Conservation (phyloP, 2,329 filamentous ascomycete species). For the Colletotrichum shisoi region DNA sequence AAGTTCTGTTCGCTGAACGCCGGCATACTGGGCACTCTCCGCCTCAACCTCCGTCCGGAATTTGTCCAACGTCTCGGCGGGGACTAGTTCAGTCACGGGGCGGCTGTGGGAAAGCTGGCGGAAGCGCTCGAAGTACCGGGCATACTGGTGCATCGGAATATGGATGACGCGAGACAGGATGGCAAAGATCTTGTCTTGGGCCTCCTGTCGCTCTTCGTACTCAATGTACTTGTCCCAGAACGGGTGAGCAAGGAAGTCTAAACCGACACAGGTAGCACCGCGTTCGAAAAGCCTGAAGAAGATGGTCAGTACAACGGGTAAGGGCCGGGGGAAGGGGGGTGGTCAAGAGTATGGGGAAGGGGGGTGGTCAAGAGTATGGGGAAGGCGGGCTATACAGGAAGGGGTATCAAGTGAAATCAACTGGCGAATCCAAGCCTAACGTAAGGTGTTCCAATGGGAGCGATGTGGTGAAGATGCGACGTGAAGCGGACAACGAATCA, state of each 20-base stretch:
- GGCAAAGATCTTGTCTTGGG: constrained; percentile 82
- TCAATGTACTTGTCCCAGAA: constrained; percentile 99
- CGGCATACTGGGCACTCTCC: constrained; percentile 64
- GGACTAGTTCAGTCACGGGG: constrained; percentile 76
- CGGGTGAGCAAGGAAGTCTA: constrained; percentile 92
- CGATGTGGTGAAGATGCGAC: constrained; percentile 48
- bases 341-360: constrained; percentile 51
- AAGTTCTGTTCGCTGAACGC: constrained; percentile 68
- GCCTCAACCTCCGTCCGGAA: constrained; percentile 76
- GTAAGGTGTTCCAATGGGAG: constrained; percentile 51
- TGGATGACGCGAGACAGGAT: constrained; percentile 84
- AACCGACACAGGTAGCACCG: constrained; percentile 80
- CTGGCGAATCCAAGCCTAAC: constrained; percentile 60
- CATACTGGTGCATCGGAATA: constrained; percentile 95
- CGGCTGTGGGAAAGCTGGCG: constrained; percentile 76
- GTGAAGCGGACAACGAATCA: constrained; percentile 54
- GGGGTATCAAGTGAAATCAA: constrained; percentile 61
- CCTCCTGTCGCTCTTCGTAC: constrained; percentile 90
- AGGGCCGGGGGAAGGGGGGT: constrained; percentile 41
- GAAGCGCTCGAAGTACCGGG: constrained; percentile 92
- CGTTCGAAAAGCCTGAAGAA: constrained; percentile 84
- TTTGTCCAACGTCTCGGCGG: constrained; percentile 70
- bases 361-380: constrained; percentile 51
- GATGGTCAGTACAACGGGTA: constrained; percentile 45
- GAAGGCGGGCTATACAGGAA: constrained; percentile 68